Base-by-base conservation (phyloP, 805 yeast species). In the Yamadazyma kitorensis region DNA sequence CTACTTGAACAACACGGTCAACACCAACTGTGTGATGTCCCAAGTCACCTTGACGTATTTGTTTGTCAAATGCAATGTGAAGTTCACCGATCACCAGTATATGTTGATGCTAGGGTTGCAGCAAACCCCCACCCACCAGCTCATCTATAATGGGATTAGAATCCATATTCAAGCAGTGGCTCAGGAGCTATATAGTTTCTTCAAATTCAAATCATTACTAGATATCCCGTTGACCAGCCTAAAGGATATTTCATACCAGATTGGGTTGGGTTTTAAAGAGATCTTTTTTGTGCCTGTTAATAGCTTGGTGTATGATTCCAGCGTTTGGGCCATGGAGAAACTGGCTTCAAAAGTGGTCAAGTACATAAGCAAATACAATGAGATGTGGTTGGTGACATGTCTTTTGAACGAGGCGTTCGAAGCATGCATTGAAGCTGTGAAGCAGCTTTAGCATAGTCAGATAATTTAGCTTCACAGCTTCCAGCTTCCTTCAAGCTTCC, bases 311-410 rank as follows among this genome's bases (percentile, higher is more conserved):
- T 11, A 12, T 10, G 26, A 27, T 27, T 15, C 10, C 13, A 21
- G 6, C 10, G 12, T 7, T 21, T 33, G 31, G 31, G 11, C 17
- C 12, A 9, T 9, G 5, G 29, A 26, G 5, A 8, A 6, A 12
- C 8, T 7, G 7, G 7, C 23, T 9, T 24, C 27, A 7, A 18
- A 17, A 6, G 39, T 37, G 12, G 24, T 40, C n/a, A 34, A 48
- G 29, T 41, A 37, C 34, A 34, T 55, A 4, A 57, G 57, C 32
- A 46, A 47, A 18, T 57, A 31, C 39, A 53, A 54, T 33, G 47
- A 57, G 34, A 49, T 49, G 51, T 57, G 63, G 63, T 48, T 57
- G 12, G 31, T 57, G 14, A 49, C 49, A 9, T 35, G 51, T 19
- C 23, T 54, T 9, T 27, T 57, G 13, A 29, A 29, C n/a, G n/a